Base-by-base conservation (phyloP, 2,329 filamentous ascomycete species). In the Monilinia vaccinii-corymbosi region DNA sequence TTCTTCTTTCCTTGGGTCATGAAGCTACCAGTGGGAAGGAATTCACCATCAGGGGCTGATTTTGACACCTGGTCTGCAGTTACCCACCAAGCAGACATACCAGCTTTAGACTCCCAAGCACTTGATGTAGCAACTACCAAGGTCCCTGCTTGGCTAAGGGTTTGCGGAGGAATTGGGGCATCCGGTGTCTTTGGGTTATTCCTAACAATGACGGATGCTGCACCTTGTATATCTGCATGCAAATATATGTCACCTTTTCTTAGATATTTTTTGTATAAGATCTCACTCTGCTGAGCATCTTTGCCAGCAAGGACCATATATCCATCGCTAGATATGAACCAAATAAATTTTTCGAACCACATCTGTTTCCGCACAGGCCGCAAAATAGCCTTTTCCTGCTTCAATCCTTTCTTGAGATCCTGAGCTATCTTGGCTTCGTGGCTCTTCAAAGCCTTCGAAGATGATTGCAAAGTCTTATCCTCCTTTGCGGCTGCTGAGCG, bases 311-410 rank as follows among this genome's bases (percentile, higher is more conserved):
- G 80, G 0, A 97, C 89, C 7, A 99, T 80, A 71, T 97, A 97
- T 5, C 93, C 92, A 70, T 99, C 94, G 0, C 91, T 95, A 0
- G 92, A 97, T 67, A 97, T 83, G 75, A 99, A 99, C 81, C 91
- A 97, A 32, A 86, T 78, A 69, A 96, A 99, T 74, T 99, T 99
- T 70, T 99, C 94, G 67, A 97, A 99, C 94, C 94, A 99, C 68
- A 92, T 82, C 65, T 86, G 87, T 69, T 86, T 88, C 60, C 94
- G 83, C 10, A 96, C 87, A 0, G 88, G 91, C 49, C 92, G 85
- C 11, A 97, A 76, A 2, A 95, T 78, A 23, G 91, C 87, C 72
- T 96, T 97, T 74, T 97, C 94, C 70, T 94, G 88, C 75, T 96
- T 96, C 60, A 97, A 74, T 0, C 86, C 87, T 69, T 91, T 93